Percentiles rank a stretch among this genome's conserved stretches.
Evolutionary conservation across 768 basidiomycete species (phyloP).

Genomic region (Russula sp.): DNA sequence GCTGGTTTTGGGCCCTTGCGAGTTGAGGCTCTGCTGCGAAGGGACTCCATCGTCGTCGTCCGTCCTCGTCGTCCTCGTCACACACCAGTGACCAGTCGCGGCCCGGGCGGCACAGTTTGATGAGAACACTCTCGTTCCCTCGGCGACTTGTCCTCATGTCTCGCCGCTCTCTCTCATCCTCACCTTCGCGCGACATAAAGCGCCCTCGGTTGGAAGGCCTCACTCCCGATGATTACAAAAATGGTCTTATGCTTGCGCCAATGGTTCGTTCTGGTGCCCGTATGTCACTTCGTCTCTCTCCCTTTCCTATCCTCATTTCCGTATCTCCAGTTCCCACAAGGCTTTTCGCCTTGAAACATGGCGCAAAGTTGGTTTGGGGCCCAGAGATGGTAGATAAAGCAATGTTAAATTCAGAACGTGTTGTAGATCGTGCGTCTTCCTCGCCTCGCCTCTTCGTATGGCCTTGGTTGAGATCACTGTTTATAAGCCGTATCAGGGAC

Average conservation of each 20-base stretch:
- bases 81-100: too few species aligned
- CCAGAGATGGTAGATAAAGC: conserved; percentile 97
- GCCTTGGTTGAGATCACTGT: conserved; percentile 15
- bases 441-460: not conserved
- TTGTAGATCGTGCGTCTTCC: conserved; percentile 71
- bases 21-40: conserved; percentile 34
- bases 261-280: conserved; percentile 95
- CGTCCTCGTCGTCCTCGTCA: too few species aligned
- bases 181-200: conserved; percentile 23
- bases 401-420: conserved; percentile 78
- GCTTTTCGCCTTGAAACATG: conserved; percentile 84
- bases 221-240: conserved; percentile 71
- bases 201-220: conserved; percentile 39
- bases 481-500: conserved; percentile 77
- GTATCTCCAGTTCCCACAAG: conserved; percentile 70
- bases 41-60: conserved; percentile 36
- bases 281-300: conserved; percentile 42
- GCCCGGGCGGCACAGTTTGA: not conserved
- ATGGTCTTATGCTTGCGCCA: conserved; percentile 93
- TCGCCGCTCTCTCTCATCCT: conserved; percentile 27
- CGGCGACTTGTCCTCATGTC: conserved; percentile 14
- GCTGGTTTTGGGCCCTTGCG: conserved; percentile 24
- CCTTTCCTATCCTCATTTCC: conserved; percentile 5
- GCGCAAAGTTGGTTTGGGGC: conserved; percentile 92
- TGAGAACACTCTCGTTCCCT: not conserved